phyloP scores from a whole-genome alignment of 2,329 filamentous ascomycete species.

The Aspergillus uvarum region DNA sequence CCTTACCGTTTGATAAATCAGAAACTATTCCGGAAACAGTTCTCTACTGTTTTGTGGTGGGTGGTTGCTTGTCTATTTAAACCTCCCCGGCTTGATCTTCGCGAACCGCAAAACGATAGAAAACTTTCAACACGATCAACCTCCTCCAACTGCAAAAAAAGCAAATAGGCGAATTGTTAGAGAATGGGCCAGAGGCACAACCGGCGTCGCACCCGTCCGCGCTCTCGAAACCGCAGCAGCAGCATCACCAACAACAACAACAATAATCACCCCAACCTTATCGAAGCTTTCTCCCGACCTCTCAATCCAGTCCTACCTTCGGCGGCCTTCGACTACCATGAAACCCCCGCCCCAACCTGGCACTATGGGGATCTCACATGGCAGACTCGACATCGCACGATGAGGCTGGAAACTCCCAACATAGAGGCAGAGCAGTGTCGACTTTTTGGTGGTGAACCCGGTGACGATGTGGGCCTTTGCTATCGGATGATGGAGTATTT shows the following conservation, averaged over 20 bases:
- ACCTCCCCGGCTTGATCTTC: background rate
- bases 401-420: conserved; percentile 29
- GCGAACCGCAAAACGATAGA: conserved; percentile 8
- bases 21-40: background rate
- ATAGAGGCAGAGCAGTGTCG: conserved; percentile 46
- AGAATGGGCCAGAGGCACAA: conserved; percentile 51
- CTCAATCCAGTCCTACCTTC: conserved; percentile 16
- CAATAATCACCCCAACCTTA: conserved; percentile 11
- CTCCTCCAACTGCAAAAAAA: background rate
- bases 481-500: conserved; percentile 53
- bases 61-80: background rate
- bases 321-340: conserved; percentile 23
- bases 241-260: conserved; percentile 8
- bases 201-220: conserved; percentile 45
- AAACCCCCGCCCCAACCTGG: conserved; percentile 41
- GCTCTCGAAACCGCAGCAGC: conserved; percentile 36
- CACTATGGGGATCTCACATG: conserved; percentile 43
- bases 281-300: conserved; percentile 21
- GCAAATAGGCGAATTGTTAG: conserved; percentile 5
- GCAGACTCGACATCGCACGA: conserved; percentile 38
- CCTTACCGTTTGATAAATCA: conserved; percentile 23
- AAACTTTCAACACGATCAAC: background rate
- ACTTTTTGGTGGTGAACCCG: conserved; percentile 47
- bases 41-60: background rate
- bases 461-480: conserved; percentile 46